Conservation (phyloP, 495 filamentous ascomycete genomes). For the Aspergillus cristatus region DNA sequence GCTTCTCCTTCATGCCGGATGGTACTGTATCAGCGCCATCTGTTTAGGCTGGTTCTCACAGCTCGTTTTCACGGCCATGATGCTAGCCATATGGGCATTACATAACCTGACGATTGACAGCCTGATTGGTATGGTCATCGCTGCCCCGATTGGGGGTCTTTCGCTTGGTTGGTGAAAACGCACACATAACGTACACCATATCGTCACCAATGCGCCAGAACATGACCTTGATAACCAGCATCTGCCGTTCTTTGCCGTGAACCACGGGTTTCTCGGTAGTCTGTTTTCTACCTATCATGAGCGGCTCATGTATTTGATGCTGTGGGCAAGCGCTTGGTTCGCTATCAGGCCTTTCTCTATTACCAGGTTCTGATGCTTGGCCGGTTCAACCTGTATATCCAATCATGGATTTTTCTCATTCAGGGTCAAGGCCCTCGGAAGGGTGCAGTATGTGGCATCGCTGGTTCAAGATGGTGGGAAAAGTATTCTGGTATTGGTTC, state of each 20-base stretch:
- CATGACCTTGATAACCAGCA: conserved; percentile 89
- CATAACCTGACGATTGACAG: conserved; percentile 69
- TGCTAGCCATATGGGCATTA: conserved; percentile 84
- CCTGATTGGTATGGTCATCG: conserved; percentile 72
- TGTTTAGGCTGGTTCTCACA: conserved; percentile 76
- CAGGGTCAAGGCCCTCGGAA: conserved; percentile 59
- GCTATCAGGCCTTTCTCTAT: conserved; percentile 64
- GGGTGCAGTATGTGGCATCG: conserved; percentile 71
- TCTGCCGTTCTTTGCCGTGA: conserved; percentile 78
- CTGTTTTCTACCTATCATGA: conserved; percentile 74
- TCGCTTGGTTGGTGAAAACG: conserved; percentile 84
- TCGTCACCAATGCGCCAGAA: conserved; percentile 81
- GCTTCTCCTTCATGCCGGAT: conserved; percentile 48
- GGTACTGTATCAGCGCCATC: conserved; percentile 57
- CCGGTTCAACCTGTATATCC: conserved; percentile 71
- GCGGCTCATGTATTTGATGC: conserved; percentile 65
- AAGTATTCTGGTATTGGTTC: conserved; percentile 80
- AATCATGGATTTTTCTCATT: conserved; percentile 66
- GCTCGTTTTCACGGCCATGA: conserved; percentile 85
- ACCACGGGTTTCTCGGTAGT: conserved; percentile 59
- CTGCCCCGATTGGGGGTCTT: conserved; percentile 70
- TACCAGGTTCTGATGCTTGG: conserved; percentile 65
- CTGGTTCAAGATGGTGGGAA: conserved; percentile 63
- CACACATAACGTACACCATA: conserved; percentile 87
- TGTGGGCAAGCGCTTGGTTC: conserved; percentile 53